Evolutionary conservation across 2,329 filamentous ascomycete species (phyloP).

Genomic region (Ceratocystis cubensis): DNA sequence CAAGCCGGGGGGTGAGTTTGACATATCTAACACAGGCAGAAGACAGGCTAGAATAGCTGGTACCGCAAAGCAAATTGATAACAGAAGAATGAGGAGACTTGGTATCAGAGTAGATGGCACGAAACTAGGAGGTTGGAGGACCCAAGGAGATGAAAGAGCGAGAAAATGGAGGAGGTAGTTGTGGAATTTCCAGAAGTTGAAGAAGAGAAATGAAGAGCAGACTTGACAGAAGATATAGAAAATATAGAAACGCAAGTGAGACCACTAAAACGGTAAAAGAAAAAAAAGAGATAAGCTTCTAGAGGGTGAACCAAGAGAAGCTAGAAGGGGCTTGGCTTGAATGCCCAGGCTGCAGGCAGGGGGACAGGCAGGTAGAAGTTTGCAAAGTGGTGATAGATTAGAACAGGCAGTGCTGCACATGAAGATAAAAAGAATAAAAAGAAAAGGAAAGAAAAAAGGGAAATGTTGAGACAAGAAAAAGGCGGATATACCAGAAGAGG

Average conservation of each 20-base stretch:
- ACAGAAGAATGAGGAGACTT: background rate
- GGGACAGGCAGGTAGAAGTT: background rate
- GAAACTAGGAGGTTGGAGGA: background rate
- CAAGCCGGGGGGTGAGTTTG: conserved; percentile 13
- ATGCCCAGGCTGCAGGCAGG: conserved; percentile 2
- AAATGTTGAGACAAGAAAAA: conserved; percentile 6
- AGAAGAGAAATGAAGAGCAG: background rate
- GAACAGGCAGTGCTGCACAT: background rate
- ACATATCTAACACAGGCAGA: background rate
- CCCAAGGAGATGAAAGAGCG: background rate
- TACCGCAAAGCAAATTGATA: background rate
- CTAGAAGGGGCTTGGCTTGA: background rate
- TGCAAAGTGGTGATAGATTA: conserved; percentile 3
- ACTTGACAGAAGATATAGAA: conserved; percentile 5
- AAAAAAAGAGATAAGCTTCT: conserved; percentile 3
- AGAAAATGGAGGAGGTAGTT: background rate
- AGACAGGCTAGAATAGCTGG: background rate
- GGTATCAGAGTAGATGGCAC: background rate
- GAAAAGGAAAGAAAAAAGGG: conserved; percentile 7
- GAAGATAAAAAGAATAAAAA: conserved; percentile 12
- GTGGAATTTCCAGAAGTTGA: background rate
- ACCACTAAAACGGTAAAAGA: background rate
- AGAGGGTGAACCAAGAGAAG: conserved; percentile 5
- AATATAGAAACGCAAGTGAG: conserved; percentile 1
- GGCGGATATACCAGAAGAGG: conserved; percentile 4